Base-by-base conservation (phyloP, 148 eudicot genomes). In the Polygonum maritimum region DNA sequence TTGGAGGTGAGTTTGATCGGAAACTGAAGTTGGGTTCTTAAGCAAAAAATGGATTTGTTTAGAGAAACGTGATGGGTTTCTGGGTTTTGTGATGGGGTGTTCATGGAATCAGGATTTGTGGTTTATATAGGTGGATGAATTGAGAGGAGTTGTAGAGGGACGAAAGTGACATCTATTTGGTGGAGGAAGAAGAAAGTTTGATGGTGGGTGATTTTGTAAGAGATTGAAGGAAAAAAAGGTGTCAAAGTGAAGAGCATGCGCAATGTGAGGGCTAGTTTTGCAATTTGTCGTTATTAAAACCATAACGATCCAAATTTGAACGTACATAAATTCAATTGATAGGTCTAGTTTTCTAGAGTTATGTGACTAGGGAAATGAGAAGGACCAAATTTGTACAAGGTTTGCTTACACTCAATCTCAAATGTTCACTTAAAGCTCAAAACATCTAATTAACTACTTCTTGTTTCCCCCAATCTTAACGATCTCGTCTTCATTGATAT, bases 381-480 rank as follows among this genome's bases (percentile, higher is more conserved):
- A 16, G 58, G 7, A 55, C 2, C 22, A 5, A n/a, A 60, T 8
- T 60, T 60, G 67, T 22, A 60, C 10, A 26, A 60, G 12, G 67
- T 60, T 60, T 60, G 67, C 67, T 60, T 60, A 60, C 67, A 60
- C 67, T 60, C 67, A 60, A 60, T 22, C 67, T 60, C 35, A 60
- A 60, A 60, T 60, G 67, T 60, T 60, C 35, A 60, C 67, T 60
- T 60, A 21, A 26, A 60, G 67, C 22, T 9, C 36, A 60, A 60
- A 60, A 60, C 15, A 21, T 36, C 67, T 26, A 0, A n/a, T 55
- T 60, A 60, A 60, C 67, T 12, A 26, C 36, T 60, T 60, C 10
- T 54, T 54, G 60, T 54, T 48, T 21, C 22, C 60, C 60, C 60
- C 47, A 0, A 40, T 44, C 47, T 44, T 9, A 10, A 44, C 47